Evolutionary conservation across 1,139 yeast genomes (phyloP).

Genomic region (Candida mesenterica): DNA sequence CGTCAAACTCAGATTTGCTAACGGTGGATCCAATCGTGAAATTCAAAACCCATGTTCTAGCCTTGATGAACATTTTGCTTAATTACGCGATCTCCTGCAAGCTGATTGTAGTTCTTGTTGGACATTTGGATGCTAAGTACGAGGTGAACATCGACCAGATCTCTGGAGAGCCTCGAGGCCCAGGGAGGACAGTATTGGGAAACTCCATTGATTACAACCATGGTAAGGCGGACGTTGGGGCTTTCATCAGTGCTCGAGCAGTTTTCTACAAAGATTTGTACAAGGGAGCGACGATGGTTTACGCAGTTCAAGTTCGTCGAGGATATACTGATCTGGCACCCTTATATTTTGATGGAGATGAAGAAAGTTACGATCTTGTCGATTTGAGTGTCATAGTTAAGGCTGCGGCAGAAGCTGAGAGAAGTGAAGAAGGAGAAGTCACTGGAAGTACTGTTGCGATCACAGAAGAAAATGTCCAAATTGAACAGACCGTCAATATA

Average conservation of each 20-base stretch:
- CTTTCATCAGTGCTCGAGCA: slow-evolving; percentile 26
- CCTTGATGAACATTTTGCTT: slow-evolving; percentile 27
- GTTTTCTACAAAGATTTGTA: slow-evolving; percentile 41
- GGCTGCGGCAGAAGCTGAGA: too few relatives aligned
- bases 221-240: slow-evolving; percentile 14
- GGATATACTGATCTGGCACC: slow-evolving; percentile 1
- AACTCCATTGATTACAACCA: slow-evolving; percentile 7
- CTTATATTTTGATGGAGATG: slow-evolving; percentile 1
- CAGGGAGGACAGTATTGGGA: slow-evolving; percentile 21
- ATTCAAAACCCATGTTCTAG: slow-evolving; percentile 31
- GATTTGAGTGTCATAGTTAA: too few relatives aligned
- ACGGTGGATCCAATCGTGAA: slow-evolving; percentile 33
- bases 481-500: too few relatives aligned
- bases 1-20: slow-evolving; percentile 30
- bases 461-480: too few relatives aligned
- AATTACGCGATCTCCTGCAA: slow-evolving; percentile 22
- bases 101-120: slow-evolving; percentile 30
- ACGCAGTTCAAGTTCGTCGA: slow-evolving; percentile 20
- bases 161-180: neutral
- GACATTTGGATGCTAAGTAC: slow-evolving; percentile 32
- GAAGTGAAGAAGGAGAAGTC: too few relatives aligned
- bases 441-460: too few relatives aligned
- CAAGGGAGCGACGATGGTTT: slow-evolving; percentile 27
- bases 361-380: too few relatives aligned
- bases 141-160: slow-evolving; percentile 5